phyloP scores from a whole-genome alignment of 768 basidiomycete genomes.

The Lenzites betulinus region DNA sequence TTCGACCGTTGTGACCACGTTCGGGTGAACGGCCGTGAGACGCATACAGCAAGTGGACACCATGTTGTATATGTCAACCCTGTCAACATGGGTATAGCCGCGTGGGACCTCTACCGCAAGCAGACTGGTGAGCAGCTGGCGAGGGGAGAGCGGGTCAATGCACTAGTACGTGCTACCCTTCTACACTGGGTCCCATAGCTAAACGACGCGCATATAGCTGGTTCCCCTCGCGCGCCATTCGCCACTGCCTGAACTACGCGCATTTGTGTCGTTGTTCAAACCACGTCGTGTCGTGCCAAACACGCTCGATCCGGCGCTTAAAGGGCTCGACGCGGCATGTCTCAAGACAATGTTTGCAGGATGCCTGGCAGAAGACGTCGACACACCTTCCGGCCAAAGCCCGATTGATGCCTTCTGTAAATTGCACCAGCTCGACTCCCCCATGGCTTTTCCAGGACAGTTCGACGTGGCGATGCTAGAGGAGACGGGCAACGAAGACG shows the following conservation, averaged over 20 bases:
- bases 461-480: constrained; percentile 6
- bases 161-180: constrained; percentile 52
- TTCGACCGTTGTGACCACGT: constrained; percentile 72
- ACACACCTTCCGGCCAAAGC: constrained; percentile 6
- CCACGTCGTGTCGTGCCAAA: constrained; percentile 82
- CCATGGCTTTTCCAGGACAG: constrained; percentile 7
- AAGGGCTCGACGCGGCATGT: constrained; percentile 70
- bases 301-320: constrained; percentile 55
- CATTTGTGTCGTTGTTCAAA: constrained; percentile 79
- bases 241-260: constrained; percentile 79
- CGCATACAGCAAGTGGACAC: constrained; percentile 41
- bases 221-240: constrained; percentile 89
- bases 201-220: constrained; percentile 47
- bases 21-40: constrained; percentile 43
- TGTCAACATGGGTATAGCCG: constrained; percentile 62
- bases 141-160: constrained; percentile 50
- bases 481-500: constrained; percentile 42
- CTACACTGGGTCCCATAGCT: not conserved
- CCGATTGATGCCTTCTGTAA: constrained; percentile 9
- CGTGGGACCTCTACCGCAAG: constrained; percentile 52
- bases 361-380: constrained; percentile 43
- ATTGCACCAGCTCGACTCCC: not conserved
- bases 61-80: constrained; percentile 86
- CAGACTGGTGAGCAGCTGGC: constrained; percentile 48
- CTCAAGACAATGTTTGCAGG: constrained; percentile 69